Conservation (phyloP, 306 rosid genomes). For the Dalbergia cochinchinensis region DNA sequence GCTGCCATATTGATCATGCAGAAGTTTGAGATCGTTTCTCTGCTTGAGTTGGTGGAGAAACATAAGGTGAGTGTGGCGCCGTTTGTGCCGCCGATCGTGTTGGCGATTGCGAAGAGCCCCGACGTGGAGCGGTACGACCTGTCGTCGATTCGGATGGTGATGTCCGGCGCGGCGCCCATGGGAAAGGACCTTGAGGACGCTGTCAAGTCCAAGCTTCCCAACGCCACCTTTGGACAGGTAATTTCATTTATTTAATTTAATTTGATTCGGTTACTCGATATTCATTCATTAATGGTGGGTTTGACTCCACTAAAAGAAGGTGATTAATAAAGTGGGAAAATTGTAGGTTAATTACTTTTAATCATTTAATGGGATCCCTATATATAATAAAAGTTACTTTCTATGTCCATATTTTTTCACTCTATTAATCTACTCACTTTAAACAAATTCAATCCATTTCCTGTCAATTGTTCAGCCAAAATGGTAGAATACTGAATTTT, state of each 20-base stretch:
- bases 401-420: too few species aligned
- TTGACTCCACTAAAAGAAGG: too few species aligned
- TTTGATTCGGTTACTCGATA: too few species aligned
- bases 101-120: constrained; percentile 61
- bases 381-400: too few species aligned
- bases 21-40: constrained; percentile 58
- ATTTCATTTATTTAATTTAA: not conserved
- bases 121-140: constrained; percentile 55
- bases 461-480: too few species aligned
- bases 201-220: constrained; percentile 67
- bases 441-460: too few species aligned
- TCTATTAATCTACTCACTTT: too few species aligned
- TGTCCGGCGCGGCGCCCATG: constrained; percentile 86
- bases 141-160: constrained; percentile 66
- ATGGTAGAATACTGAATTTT: too few species aligned
- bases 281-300: too few species aligned
- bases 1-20: constrained; percentile 69
- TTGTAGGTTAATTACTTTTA: too few species aligned
- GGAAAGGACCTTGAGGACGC: constrained; percentile 79
- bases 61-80: constrained; percentile 66
- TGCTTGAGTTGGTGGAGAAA: constrained; percentile 57
- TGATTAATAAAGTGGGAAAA: too few species aligned
- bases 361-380: too few species aligned
- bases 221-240: constrained; percentile 78
- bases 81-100: constrained; percentile 76